These are phyloP conservation scores for Anacardium occidentale DNA, from an alignment of 345 rosid species.

Conservation along the genomic window DNA sequence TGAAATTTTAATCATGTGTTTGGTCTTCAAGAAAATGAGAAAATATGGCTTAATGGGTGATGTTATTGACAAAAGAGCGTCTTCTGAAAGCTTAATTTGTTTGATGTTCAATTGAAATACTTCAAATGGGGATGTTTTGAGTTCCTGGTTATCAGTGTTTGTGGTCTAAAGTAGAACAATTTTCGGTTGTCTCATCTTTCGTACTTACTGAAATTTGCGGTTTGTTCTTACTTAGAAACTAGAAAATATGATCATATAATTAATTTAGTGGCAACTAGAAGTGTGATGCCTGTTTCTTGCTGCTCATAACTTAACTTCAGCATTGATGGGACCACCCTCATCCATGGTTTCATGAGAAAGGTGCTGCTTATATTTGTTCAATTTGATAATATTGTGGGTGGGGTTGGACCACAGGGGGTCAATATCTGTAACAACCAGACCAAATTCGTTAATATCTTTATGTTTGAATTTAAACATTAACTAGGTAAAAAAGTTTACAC, in stretches of 20 bases:
- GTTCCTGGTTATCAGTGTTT: not conserved
- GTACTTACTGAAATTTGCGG: not conserved
- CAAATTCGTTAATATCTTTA: not conserved
- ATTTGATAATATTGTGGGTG: not conserved
- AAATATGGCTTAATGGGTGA: too few relatives aligned
- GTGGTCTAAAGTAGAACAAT: not conserved
- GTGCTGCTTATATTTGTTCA: not conserved
- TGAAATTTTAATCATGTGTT: too few relatives aligned
- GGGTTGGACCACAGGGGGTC: conserved; percentile 1
- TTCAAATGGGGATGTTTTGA: not conserved
- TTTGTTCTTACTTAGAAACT: not conserved
- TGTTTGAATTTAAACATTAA: not conserved
- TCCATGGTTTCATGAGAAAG: not conserved
- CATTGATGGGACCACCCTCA: conserved; percentile 17
- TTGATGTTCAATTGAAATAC: conserved; percentile 1
- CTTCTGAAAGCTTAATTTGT: not conserved
- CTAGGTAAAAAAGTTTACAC: not conserved
- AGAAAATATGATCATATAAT: not conserved
- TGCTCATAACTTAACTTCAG: not conserved
- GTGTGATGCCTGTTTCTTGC: conserved; percentile 16
- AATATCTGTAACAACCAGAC: conserved; percentile 5
- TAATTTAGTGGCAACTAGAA: conserved; percentile 9
- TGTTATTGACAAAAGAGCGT: too few relatives aligned
- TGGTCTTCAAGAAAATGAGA: not conserved
- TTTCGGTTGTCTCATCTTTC: conserved; percentile 4